Percentiles rank a stretch among this genome's conserved stretches.
Conservation (phyloP, 192 early-diverging fungal genomes). For the Gamsiella multidivaricata region DNA sequence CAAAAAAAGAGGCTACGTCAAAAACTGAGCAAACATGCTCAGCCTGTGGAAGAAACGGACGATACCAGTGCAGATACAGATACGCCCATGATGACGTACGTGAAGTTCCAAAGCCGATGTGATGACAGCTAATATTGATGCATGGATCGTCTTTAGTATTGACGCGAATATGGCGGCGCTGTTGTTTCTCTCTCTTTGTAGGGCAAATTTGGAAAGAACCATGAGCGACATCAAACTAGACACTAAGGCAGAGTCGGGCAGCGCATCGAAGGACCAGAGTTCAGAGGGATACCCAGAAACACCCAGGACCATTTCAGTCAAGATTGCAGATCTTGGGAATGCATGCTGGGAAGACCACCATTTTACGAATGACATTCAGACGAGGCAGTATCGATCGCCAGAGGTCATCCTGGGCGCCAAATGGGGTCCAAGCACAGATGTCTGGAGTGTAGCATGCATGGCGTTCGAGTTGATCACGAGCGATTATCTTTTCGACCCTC, state of each 20-base stretch:
- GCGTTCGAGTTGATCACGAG: slow-evolving; percentile 95
- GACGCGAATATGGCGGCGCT: neutral
- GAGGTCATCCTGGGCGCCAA: slow-evolving; percentile 95
- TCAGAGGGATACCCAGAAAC: slow-evolving; percentile 11
- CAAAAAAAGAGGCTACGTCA: slow-evolving; percentile 51
- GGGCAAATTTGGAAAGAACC: slow-evolving; percentile 43
- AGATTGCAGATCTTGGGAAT: slow-evolving; percentile 98
- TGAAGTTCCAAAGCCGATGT: too few species aligned
- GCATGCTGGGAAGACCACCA: slow-evolving; percentile 97
- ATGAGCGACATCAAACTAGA: slow-evolving; percentile 53
- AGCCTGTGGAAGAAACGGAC: slow-evolving; percentile 10
- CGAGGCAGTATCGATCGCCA: slow-evolving; percentile 95
- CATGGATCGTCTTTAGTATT: neutral
- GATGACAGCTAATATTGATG: too few species aligned
- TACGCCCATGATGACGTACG: slow-evolving; percentile 30
- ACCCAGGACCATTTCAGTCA: slow-evolving; percentile 72
- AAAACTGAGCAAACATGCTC: slow-evolving; percentile 42
- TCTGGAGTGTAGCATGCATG: slow-evolving; percentile 97
- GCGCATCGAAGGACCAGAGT: neutral
- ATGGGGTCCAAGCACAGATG: slow-evolving; percentile 90
- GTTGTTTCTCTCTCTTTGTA: neutral
- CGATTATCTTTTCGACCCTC: slow-evolving; percentile 96
- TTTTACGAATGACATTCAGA: slow-evolving; percentile 97
- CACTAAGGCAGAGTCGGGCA: slow-evolving; percentile 18
- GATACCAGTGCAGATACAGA: slow-evolving; percentile 8